Evolutionary conservation across 2,329 filamentous ascomycete genomes (phyloP).

Genomic region (Penicillium oxalicum): DNA sequence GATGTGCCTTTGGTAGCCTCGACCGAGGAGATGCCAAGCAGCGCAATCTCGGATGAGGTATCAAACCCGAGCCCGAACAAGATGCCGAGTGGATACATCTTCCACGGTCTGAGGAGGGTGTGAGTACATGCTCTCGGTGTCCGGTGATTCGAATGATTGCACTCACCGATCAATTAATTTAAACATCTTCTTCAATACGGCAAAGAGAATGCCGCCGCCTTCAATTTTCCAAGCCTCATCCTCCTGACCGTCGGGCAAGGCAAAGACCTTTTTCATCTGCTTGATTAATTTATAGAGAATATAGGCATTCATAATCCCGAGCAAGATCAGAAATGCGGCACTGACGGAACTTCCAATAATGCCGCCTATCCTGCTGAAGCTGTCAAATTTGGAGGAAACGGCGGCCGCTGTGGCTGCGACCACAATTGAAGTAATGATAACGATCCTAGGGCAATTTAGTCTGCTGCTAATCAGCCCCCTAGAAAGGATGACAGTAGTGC

Average conservation of each 20-base stretch:
- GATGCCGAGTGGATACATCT: slow-evolving; percentile 88
- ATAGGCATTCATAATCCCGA: slow-evolving; percentile 79
- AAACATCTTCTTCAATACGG: slow-evolving; percentile 69
- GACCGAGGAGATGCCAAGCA: slow-evolving; percentile 83
- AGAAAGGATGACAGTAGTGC: not conserved
- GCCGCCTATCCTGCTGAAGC: slow-evolving; percentile 72
- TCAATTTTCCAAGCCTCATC: slow-evolving; percentile 61
- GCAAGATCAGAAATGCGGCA: slow-evolving; percentile 71
- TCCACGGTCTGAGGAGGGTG: slow-evolving; percentile 56
- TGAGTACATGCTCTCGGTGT: not conserved
- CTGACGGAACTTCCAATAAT: slow-evolving; percentile 87
- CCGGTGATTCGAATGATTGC: too few relatives aligned
- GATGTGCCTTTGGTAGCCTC: slow-evolving; percentile 80
- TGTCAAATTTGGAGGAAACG: slow-evolving; percentile 71
- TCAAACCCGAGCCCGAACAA: slow-evolving; percentile 92
- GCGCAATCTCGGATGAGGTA: slow-evolving; percentile 86
- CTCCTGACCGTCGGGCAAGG: slow-evolving; percentile 40
- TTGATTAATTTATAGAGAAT: slow-evolving; percentile 73
- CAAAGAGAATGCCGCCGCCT: slow-evolving; percentile 68
- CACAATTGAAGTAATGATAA: slow-evolving; percentile 81
- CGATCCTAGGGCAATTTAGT: slow-evolving; percentile 50
- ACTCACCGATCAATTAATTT: slow-evolving; percentile 55
- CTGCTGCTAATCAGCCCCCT: not conserved
- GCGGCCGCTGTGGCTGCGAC: slow-evolving; percentile 87
- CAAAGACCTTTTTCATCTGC: slow-evolving; percentile 59